Conservation (phyloP, 2,329 filamentous ascomycete genomes). For the Colletotrichum sojae region DNA sequence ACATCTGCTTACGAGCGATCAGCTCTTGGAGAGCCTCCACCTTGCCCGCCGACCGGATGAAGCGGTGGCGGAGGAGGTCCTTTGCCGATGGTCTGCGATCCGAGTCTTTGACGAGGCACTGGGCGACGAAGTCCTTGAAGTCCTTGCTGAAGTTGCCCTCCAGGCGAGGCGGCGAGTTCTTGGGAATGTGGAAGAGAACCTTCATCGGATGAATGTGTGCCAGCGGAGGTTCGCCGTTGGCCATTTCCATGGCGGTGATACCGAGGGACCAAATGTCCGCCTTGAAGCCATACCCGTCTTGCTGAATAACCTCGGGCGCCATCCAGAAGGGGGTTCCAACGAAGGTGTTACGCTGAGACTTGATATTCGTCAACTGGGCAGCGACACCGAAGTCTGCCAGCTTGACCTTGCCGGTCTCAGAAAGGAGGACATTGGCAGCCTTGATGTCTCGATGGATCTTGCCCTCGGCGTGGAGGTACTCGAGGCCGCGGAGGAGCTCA, state of each 20-base stretch:
- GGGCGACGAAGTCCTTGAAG: slow-evolving; percentile 93
- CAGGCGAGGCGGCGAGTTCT: slow-evolving; percentile 85
- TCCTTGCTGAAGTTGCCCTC: slow-evolving; percentile 90
- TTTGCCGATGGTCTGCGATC: slow-evolving; percentile 87
- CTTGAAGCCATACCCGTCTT: slow-evolving; percentile 86
- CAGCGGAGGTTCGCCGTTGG: slow-evolving; percentile 89
- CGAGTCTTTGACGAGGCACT: slow-evolving; percentile 93
- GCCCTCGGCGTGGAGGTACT: slow-evolving; percentile 93
- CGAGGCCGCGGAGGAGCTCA: slow-evolving; percentile 88
- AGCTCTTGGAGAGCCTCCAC: slow-evolving; percentile 90
- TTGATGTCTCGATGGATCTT: slow-evolving; percentile 99
- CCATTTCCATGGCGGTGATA: slow-evolving; percentile 92
- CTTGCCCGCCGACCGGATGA: slow-evolving; percentile 89
- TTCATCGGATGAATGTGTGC: slow-evolving; percentile 93
- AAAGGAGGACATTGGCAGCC: slow-evolving; percentile 95
- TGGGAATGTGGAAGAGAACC: slow-evolving; percentile 91
- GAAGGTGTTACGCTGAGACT: slow-evolving; percentile 97
- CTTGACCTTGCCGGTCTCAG: slow-evolving; percentile 91
- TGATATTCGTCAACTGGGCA: slow-evolving; percentile 96
- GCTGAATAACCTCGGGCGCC: slow-evolving; percentile 94
- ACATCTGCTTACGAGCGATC: slow-evolving; percentile 85
- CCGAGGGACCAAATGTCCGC: slow-evolving; percentile 95
- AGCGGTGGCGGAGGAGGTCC: slow-evolving; percentile 89
- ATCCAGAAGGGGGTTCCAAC: slow-evolving; percentile 98
- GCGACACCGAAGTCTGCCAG: slow-evolving; percentile 97